Percentiles rank a stretch among this genome's conserved stretches.
phyloP scores from a whole-genome alignment of 2,329 filamentous ascomycete genomes.

The Ophiocordyceps camponoti-saundersi region DNA sequence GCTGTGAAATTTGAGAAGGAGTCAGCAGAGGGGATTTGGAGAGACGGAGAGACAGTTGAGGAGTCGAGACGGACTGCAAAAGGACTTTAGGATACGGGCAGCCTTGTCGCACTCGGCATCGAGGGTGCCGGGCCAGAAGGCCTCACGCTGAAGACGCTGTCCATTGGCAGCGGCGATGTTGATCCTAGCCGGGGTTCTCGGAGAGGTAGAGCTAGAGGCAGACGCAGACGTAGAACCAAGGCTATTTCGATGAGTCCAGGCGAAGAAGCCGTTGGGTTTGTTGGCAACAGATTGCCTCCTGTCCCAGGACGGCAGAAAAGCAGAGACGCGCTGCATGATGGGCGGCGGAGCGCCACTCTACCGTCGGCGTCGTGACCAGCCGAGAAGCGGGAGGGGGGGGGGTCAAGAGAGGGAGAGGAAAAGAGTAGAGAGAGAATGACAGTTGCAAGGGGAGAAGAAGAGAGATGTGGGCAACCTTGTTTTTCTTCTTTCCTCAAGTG shows the following conservation, averaged over 20 bases:
- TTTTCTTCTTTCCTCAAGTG: too few species aligned
- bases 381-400: neutral
- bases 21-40: neutral
- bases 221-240: conserved; percentile 2
- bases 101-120: conserved; percentile 64
- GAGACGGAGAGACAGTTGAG: too few species aligned
- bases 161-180: conserved; percentile 21
- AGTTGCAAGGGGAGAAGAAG: neutral
- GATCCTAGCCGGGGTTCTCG: conserved; percentile 12
- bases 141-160: conserved; percentile 55
- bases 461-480: neutral
- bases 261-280: conserved; percentile 17
- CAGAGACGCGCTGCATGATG: conserved; percentile 26
- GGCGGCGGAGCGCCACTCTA: conserved; percentile 14
- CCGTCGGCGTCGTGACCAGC: conserved; percentile 14
- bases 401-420: conserved; percentile 15
- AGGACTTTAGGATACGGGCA: conserved; percentile 55
- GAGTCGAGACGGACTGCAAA: conserved; percentile 34
- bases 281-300: conserved; percentile 20
- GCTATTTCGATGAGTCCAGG: conserved; percentile 33
- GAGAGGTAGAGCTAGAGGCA: neutral
- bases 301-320: conserved; percentile 27
- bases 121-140: conserved; percentile 59
- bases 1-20: conserved; percentile 18
- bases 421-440: conserved; percentile 7